Percentiles rank a stretch among this genome's conserved stretches.
Evolutionary conservation across 805 yeast species (phyloP).

Genomic region (Schwanniomyces yamadae): DNA sequence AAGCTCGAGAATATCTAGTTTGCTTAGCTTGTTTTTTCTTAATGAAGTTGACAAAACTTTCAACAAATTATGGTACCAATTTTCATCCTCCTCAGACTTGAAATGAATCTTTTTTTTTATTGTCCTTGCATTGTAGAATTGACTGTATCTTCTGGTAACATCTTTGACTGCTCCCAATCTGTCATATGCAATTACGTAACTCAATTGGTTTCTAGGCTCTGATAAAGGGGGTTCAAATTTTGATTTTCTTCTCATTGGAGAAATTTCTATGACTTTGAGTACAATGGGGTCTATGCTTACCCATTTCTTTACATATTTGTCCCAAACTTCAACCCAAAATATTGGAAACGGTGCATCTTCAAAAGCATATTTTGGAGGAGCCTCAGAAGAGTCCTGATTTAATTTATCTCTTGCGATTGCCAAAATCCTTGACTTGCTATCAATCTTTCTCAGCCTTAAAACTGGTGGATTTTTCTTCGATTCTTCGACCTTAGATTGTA

Average conservation of each 20-base stretch:
- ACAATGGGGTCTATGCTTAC: slow-evolving; percentile 82
- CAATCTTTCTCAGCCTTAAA: slow-evolving; percentile 10
- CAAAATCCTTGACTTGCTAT: slow-evolving; percentile 8
- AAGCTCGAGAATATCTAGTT: slow-evolving; percentile 54
- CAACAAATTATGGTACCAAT: slow-evolving; percentile 61
- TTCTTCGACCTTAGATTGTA: slow-evolving; percentile 8
- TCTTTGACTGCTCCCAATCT: slow-evolving; percentile 65
- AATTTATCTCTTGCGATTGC: slow-evolving; percentile 7
- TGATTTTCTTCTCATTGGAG: slow-evolving; percentile 50
- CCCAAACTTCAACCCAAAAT: slow-evolving; percentile 96
- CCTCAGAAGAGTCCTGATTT: slow-evolving; percentile 13
- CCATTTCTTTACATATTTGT: slow-evolving; percentile 68
- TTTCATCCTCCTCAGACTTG: slow-evolving; percentile 50
- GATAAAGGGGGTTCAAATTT: slow-evolving; percentile 71
- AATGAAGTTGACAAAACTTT: slow-evolving; percentile 24
- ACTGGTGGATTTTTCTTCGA: slow-evolving; percentile 4
- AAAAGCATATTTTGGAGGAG: slow-evolving; percentile 8
- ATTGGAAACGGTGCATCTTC: slow-evolving; percentile 54
- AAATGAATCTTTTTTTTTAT: slow-evolving; percentile 67
- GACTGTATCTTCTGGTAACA: slow-evolving; percentile 81
- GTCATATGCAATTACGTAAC: slow-evolving; percentile 80
- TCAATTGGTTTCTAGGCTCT: slow-evolving; percentile 56
- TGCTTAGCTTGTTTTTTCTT: slow-evolving; percentile 20
- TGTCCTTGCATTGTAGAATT: slow-evolving; percentile 67
- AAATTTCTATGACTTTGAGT: slow-evolving; percentile 59